Evolutionary conservation across 2,329 filamentous ascomycete genomes (phyloP).

Genomic region (Ceratocystis diversiconidia): DNA sequence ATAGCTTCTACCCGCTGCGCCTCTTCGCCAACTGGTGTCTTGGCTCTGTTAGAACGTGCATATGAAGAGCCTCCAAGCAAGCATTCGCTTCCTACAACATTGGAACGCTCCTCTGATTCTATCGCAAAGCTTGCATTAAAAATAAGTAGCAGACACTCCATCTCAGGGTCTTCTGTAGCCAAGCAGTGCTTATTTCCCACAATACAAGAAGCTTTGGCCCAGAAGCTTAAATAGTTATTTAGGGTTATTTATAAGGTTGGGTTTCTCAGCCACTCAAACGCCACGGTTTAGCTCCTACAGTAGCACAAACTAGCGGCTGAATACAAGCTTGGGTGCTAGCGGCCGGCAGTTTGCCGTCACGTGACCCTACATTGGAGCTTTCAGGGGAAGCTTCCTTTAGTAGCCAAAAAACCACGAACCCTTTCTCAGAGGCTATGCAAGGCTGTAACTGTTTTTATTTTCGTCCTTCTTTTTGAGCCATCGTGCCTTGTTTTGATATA

Average conservation of each 20-base stretch:
- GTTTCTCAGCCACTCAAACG: not conserved
- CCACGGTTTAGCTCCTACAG: not conserved
- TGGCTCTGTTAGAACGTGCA: not conserved
- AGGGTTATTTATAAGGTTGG: not conserved
- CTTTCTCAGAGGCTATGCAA: not conserved
- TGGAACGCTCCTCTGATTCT: too few relatives aligned
- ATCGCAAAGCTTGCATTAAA: too few relatives aligned
- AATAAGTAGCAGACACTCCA: not conserved
- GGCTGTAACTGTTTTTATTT: too few relatives aligned
- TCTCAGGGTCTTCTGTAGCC: not conserved
- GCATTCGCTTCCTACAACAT: too few relatives aligned
- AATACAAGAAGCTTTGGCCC: not conserved
- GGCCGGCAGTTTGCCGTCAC: not conserved
- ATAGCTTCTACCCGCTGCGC: constrained; percentile 42
- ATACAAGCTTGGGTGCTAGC: too few relatives aligned
- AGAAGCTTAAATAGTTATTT: not conserved
- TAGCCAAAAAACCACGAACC: not conserved
- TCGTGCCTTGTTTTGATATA: not conserved
- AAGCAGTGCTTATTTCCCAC: not conserved
- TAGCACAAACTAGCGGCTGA: not conserved
- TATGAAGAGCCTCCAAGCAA: too few relatives aligned
- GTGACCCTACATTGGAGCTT: not conserved
- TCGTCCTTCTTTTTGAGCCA: not conserved
- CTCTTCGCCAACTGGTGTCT: constrained; percentile 37
- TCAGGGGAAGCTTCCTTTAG: not conserved